Evolutionary conservation across 768 basidiomycete species (phyloP).

Genomic region (Xerocomellus dryophilus): DNA sequence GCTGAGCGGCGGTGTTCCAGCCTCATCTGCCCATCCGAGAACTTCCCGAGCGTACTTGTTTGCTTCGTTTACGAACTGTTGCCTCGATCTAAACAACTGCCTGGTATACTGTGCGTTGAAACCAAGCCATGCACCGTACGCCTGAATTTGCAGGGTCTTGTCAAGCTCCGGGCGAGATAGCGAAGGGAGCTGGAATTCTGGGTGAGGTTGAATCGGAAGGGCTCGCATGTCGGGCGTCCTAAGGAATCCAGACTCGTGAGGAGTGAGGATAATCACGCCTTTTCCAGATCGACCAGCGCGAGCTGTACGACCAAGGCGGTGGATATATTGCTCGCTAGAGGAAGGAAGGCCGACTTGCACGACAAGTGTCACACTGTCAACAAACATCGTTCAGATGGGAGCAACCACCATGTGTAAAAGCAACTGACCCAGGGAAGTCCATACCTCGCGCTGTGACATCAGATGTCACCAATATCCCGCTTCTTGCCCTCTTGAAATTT

Average conservation of each 20-base stretch:
- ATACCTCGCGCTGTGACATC: conserved; percentile 65
- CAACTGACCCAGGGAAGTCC: conserved; percentile 57
- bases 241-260: conserved; percentile 51
- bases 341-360: conserved; percentile 65
- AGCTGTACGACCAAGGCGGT: conserved; percentile 75
- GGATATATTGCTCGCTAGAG: conserved; percentile 73
- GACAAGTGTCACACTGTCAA: conserved; percentile 51
- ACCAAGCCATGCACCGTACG: conserved; percentile 55
- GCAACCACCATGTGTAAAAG: neutral
- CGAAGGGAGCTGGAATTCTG: conserved; percentile 28
- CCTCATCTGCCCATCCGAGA: conserved; percentile 38
- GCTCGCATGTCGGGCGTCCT: conserved; percentile 35
- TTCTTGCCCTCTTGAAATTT: conserved; percentile 43
- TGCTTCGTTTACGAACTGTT: conserved; percentile 39
- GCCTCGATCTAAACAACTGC: conserved; percentile 37
- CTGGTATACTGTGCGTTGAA: conserved; percentile 48
- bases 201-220: conserved; percentile 39
- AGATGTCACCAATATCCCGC: conserved; percentile 48
- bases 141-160: conserved; percentile 43
- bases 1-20: conserved; percentile 36
- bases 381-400: conserved; percentile 5
- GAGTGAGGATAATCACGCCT: conserved; percentile 55
- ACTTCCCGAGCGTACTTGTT: conserved; percentile 36
- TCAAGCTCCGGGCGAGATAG: conserved; percentile 28
- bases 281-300: conserved; percentile 65